Evolutionary conservation across 1,139 yeast species (phyloP).

Genomic region (Yamadazyma songkhlaensis): DNA sequence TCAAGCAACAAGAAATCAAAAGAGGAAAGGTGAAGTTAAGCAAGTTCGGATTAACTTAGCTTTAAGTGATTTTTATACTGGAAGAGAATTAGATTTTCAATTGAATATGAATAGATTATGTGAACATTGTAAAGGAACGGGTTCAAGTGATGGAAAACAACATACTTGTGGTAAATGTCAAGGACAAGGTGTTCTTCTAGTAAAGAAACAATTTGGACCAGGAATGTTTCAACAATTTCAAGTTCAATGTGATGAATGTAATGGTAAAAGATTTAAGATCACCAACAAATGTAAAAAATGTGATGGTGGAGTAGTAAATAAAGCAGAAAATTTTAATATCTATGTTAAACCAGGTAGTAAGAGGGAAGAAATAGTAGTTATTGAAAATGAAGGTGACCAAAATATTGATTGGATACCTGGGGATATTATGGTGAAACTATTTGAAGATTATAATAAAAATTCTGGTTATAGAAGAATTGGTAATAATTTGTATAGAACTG

Average conservation of each 20-base stretch:
- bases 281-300: constrained; percentile 65
- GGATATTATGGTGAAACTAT: constrained; percentile 59
- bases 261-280: constrained; percentile 71
- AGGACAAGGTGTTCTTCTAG: constrained; percentile 71
- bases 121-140: constrained; percentile 75
- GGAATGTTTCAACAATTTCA: constrained; percentile 88
- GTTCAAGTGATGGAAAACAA: constrained; percentile 73
- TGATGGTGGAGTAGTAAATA: constrained; percentile 67
- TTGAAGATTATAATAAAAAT: constrained; percentile 53
- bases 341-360: constrained; percentile 70
- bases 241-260: constrained; percentile 73
- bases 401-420: constrained; percentile 83
- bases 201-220: constrained; percentile 78
- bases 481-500: constrained; percentile 73
- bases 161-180: constrained; percentile 65
- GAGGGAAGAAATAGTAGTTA: constrained; percentile 54
- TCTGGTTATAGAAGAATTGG: constrained; percentile 88
- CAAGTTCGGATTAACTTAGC: constrained; percentile 55
- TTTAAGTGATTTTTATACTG: constrained; percentile 67
- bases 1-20: constrained; percentile 42
- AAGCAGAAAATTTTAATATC: constrained; percentile 55
- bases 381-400: constrained; percentile 80
- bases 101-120: constrained; percentile 74
- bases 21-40: constrained; percentile 65
- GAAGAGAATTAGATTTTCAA: constrained; percentile 59